These are phyloP conservation scores for Cutaneotrichosporon curvatum DNA, from an alignment of 1,284 basidiomycete species.

Conservation along the genomic window DNA sequence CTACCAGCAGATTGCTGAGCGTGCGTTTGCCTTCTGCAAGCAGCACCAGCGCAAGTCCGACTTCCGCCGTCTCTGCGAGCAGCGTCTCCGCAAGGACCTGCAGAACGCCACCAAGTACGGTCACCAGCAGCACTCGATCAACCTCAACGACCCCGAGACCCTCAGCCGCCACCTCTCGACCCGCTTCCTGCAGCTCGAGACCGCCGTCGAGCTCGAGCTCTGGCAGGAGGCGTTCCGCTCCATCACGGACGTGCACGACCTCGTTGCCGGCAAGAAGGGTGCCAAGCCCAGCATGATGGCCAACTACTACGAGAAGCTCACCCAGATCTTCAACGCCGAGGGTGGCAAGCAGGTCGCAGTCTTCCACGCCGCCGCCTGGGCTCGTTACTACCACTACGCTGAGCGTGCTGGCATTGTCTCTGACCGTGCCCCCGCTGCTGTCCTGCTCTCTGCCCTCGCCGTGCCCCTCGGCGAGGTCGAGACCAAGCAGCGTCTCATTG, in stretches of 20 bases:
- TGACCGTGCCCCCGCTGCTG: slow-evolving; percentile 77
- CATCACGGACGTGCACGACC: slow-evolving; percentile 95
- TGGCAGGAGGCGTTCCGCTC: slow-evolving; percentile 99
- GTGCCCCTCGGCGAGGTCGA: slow-evolving; percentile 76
- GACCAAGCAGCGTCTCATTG: slow-evolving; percentile 69
- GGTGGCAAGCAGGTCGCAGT: slow-evolving; percentile 66
- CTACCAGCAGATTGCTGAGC: slow-evolving; percentile 94
- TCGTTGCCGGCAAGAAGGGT: slow-evolving; percentile 74
- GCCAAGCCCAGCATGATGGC: slow-evolving; percentile 96
- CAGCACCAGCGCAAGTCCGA: slow-evolving; percentile 93
- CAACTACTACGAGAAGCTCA: slow-evolving; percentile 97
- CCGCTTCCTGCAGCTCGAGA: slow-evolving; percentile 93
- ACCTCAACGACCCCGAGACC: slow-evolving; percentile 91
- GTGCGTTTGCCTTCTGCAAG: slow-evolving; percentile 95
- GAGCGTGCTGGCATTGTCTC: slow-evolving; percentile 61
- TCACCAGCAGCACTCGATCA: slow-evolving; percentile 94
- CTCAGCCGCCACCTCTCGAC: slow-evolving; percentile 97
- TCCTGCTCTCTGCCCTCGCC: slow-evolving; percentile 85
- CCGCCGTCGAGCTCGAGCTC: slow-evolving; percentile 96
- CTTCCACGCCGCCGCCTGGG: slow-evolving; percentile 97
- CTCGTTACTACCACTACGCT: slow-evolving; percentile 60
- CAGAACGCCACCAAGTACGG: slow-evolving; percentile 92
- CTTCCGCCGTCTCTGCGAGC: slow-evolving; percentile 95
- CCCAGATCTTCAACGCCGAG: slow-evolving; percentile 71
- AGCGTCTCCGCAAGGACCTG: slow-evolving; percentile 81